A percentile compares a stretch with the other conserved stretches of the same genome.
Evolutionary conservation across 768 basidiomycete species (phyloP).

Genomic region (Boletus reticuloceps): DNA sequence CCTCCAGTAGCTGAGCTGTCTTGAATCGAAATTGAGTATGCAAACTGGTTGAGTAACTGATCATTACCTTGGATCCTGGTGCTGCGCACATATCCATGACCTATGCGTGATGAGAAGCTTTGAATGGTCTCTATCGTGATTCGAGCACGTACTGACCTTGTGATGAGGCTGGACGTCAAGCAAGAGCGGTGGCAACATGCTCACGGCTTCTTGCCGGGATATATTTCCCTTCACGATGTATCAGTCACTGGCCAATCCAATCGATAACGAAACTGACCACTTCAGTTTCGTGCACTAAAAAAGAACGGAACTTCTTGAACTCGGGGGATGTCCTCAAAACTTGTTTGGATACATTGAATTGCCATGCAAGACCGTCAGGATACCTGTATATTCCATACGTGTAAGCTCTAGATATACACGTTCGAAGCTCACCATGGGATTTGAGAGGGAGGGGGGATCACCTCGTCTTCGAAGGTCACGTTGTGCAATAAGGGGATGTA

Average conservation of each 20-base stretch:
- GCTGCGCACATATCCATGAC: constrained; percentile 99
- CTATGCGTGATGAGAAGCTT: constrained; percentile 30
- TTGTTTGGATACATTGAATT: constrained; percentile 88
- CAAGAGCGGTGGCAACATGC: constrained; percentile 97
- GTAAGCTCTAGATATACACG: background rate
- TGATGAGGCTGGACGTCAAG: constrained; percentile 95
- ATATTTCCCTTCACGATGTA: constrained; percentile 74
- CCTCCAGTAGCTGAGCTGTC: constrained; percentile 96
- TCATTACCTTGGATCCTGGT: constrained; percentile 85
- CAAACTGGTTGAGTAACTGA: background rate
- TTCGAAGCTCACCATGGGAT: constrained; percentile 68
- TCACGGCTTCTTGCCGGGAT: constrained; percentile 95
- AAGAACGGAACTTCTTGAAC: constrained; percentile 93
- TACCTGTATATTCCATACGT: constrained; percentile 54
- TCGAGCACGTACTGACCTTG: constrained; percentile 41
- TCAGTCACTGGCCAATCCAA: background rate
- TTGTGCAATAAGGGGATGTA: constrained; percentile 77
- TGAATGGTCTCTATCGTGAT: background rate
- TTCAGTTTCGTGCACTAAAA: constrained; percentile 97
- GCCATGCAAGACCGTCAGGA: constrained; percentile 94
- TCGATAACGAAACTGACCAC: constrained; percentile 56
- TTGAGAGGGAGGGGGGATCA: constrained; percentile 75
- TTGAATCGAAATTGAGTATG: constrained; percentile 27
- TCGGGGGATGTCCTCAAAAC: constrained; percentile 83
- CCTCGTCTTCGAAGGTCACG: constrained; percentile 72